Percentiles rank a stretch among this genome's conserved stretches.
Evolutionary conservation across 768 basidiomycete species (phyloP).

Genomic region (Boletus reticulatus): DNA sequence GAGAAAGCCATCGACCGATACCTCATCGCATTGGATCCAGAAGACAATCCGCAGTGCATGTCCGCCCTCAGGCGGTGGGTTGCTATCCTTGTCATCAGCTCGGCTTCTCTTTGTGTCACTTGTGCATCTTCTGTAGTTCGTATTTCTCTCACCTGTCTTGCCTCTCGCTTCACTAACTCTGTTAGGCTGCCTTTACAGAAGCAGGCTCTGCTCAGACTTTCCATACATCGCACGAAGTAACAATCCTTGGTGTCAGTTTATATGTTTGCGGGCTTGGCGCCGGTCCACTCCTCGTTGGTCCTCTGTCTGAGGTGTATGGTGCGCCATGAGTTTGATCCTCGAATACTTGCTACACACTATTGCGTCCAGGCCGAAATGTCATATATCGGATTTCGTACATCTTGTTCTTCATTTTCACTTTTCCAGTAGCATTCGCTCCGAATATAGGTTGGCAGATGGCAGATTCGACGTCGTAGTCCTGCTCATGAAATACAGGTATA

Average conservation of each 20-base stretch:
- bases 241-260: conserved; percentile 46
- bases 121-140: conserved; percentile 57
- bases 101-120: conserved; percentile 49
- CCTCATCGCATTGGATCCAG: conserved; percentile 38
- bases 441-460: conserved; percentile 44
- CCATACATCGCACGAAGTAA: conserved; percentile 51
- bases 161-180: not conserved
- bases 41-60: conserved; percentile 43
- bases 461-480: not conserved
- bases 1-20: conserved; percentile 9
- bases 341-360: not conserved
- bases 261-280: conserved; percentile 40
- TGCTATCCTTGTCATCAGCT: conserved; percentile 44
- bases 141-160: conserved; percentile 1
- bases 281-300: conserved; percentile 38
- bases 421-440: conserved; percentile 72
- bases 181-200: conserved; percentile 63
- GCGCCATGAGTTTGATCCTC: not conserved
- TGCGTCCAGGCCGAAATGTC: conserved; percentile 51
- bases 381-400: conserved; percentile 44
- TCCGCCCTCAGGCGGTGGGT: conserved; percentile 46
- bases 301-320: conserved; percentile 41
- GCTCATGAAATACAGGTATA: conserved; percentile 38
- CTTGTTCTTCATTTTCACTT: conserved; percentile 39
- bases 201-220: conserved; percentile 50